Base-by-base conservation (phyloP, 148 eudicot species). In the Fagopyrum homotropicum region DNA sequence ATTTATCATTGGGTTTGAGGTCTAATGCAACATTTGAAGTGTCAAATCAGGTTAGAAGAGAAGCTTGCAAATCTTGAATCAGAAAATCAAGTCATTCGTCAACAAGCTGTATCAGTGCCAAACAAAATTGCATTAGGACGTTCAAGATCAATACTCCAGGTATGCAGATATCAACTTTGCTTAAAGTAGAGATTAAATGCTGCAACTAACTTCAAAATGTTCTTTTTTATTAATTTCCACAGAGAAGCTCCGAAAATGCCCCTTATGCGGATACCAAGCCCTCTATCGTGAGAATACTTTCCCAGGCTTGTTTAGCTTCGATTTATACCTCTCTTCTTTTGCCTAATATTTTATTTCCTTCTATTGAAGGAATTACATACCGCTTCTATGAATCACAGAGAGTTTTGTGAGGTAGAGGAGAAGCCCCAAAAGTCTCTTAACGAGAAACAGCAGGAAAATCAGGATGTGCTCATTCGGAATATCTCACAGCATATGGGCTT, bases 61-160 rank as follows among this genome's bases (percentile, higher is more conserved):
- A 92, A 92, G 78, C 80, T 89, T n/a, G 68, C 82, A 48, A 90
- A 95, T 81, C 82, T 93, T 77, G 99, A 95, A 72, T 92, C 99
- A 59, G 99, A 95, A 84, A 95, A 89, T 75, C 88, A 95, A 86
- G 98, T 95, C 78, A 87, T 95, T 76, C 99, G 99, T 72, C 99
- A 95, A 80, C 99, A 95, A 79, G 92, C 99, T 82, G 91, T 95
- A 50, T 90, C 99, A 51, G 84, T 95, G 81, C 97, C 99, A 64
- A 95, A 92, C 78, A 92, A 95, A 80, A 86, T 90, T 45, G 40
- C 3, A 35, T 35, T 35, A 35, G 89, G 88, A 72, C 97, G 98
- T 69, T 91, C 96, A 26, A 92, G 91, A 84, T 95, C 99, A 47
- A 82, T 89, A 75, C 84, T 92, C 69, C 99, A 95, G 99, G 99